Evolutionary conservation across 768 basidiomycete species (phyloP).

Genomic region (Serendipita sp.): DNA sequence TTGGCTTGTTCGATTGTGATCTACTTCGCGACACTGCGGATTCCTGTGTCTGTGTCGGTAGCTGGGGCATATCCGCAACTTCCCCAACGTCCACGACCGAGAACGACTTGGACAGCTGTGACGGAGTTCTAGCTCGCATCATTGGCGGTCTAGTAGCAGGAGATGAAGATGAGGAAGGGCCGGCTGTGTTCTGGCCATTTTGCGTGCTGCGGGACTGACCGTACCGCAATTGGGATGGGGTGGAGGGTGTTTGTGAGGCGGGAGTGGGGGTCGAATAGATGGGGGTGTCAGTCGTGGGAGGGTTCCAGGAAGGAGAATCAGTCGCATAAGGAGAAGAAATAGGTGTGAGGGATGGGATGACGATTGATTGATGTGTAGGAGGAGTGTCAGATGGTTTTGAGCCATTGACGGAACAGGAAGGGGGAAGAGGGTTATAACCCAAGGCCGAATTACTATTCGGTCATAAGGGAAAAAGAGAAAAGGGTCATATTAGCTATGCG

Average conservation of each 20-base stretch:
- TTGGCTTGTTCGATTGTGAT: not conserved
- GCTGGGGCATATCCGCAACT: conserved; percentile 4
- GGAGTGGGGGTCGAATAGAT: not conserved
- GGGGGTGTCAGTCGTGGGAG: not conserved
- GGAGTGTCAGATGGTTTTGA: not conserved
- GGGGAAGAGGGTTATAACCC: not conserved
- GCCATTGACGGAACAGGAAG: not conserved
- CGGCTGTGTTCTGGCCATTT: not conserved
- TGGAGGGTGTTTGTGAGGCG: not conserved
- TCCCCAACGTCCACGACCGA: not conserved
- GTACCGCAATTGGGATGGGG: not conserved
- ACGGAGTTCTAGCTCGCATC: not conserved
- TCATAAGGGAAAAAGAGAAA: not conserved
- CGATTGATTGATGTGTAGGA: not conserved
- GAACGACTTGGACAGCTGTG: conserved; percentile 1
- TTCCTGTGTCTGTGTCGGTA: not conserved
- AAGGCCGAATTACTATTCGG: not conserved
- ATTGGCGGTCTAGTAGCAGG: not conserved
- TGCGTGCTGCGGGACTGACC: not conserved
- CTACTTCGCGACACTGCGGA: not conserved
- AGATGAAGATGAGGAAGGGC: not conserved
- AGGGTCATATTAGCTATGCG: not conserved
- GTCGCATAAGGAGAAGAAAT: not conserved
- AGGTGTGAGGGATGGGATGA: conserved; percentile 1
- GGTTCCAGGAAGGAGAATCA: not conserved